phyloP scores from a whole-genome alignment of 805 yeast genomes.

The Saccharomyces eubayanus region DNA sequence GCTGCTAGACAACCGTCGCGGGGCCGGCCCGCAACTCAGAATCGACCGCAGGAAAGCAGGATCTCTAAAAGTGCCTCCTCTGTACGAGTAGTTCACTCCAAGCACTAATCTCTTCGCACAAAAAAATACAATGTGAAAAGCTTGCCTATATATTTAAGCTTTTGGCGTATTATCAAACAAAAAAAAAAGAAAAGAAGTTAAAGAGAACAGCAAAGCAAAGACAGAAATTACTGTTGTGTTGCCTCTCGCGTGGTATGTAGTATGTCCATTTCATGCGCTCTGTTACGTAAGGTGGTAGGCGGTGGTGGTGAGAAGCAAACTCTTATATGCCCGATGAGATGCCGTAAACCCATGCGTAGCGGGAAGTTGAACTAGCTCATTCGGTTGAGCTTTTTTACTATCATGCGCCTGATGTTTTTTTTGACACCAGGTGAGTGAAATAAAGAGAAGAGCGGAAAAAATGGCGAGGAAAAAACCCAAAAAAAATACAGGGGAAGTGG shows the following conservation, averaged over 20 bases:
- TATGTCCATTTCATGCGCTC: not conserved
- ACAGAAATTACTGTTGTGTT: not conserved
- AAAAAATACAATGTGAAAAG: not conserved
- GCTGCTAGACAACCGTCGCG: not conserved
- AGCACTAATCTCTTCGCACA: not conserved
- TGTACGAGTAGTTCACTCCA: not conserved
- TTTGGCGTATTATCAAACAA: not conserved
- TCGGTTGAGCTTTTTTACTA: not conserved
- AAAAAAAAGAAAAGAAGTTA: not conserved
- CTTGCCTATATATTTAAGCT: not conserved
- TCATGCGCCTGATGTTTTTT: not conserved
- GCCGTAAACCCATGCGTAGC: not conserved
- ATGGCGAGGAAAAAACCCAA: not conserved
- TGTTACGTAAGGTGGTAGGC: not conserved
- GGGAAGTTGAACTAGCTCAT: not conserved
- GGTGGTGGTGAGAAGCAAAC: not conserved
- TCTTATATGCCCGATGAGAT: not conserved
- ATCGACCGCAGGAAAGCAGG: not conserved
- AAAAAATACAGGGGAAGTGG: not conserved
- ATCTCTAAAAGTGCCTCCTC: not conserved
- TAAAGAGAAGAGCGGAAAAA: not conserved
- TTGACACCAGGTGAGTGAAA: not conserved
- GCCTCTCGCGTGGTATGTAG: not conserved
- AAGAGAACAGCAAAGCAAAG: not conserved
- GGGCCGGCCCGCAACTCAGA: not conserved